Evolutionary conservation across 2,329 filamentous ascomycete genomes (phyloP).

Genomic region (Nemania sp.): DNA sequence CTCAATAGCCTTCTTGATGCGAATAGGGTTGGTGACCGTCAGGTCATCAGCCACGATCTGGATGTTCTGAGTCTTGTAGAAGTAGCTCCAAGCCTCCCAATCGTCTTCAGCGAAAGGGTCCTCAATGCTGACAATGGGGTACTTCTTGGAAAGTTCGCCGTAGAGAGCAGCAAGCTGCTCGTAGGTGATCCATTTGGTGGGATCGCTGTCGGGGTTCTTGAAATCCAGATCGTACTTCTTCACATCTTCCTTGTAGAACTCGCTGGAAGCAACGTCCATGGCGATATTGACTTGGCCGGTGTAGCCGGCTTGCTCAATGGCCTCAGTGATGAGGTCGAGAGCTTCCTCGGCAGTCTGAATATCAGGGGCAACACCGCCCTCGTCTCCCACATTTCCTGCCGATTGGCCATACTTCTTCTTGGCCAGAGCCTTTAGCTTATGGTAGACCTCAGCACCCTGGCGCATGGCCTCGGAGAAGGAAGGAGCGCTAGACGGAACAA

Average conservation of each 20-base stretch:
- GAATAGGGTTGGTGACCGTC: conserved; percentile 97
- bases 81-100: conserved; percentile 99
- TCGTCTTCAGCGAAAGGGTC: conserved; percentile 99
- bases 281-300: conserved; percentile 96
- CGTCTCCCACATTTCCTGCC: conserved; percentile 97
- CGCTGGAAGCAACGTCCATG: conserved; percentile 98
- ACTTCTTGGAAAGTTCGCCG: conserved; percentile 85
- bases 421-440: conserved; percentile 92
- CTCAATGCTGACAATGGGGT: conserved; percentile 98
- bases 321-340: conserved; percentile 90
- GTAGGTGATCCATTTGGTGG: conserved; percentile 97
- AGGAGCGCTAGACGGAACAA: conserved; percentile 81
- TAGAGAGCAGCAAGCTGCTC: conserved; percentile 94
- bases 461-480: conserved; percentile 95
- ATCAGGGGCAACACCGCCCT: conserved; percentile 99
- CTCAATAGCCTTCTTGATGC: conserved; percentile 99
- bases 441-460: conserved; percentile 97
- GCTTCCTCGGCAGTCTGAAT: conserved; percentile 97
- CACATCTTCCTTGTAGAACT: conserved; percentile 96
- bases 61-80: conserved; percentile 98
- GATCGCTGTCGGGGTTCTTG: conserved; percentile 99
- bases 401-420: conserved; percentile 99
- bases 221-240: conserved; percentile 99
- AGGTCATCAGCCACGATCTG: conserved; percentile 98
- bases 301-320: conserved; percentile 95